Percentiles rank a stretch among this genome's conserved stretches.
These are phyloP conservation scores for Misopates orontium DNA, from an alignment of 257 asterid genomes.

Conservation along the genomic window DNA sequence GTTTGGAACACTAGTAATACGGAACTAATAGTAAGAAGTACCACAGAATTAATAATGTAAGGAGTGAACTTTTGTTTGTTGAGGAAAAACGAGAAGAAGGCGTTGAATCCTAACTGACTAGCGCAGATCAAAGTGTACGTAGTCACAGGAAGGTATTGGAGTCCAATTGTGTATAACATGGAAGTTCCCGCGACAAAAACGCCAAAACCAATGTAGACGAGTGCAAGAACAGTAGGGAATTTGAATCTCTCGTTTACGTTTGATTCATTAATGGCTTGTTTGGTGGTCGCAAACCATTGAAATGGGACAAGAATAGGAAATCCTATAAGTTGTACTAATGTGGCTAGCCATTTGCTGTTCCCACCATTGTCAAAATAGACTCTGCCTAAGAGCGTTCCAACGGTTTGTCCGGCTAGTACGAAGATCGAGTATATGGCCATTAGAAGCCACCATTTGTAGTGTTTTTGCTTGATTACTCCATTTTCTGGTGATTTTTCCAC, in stretches of 20 bases:
- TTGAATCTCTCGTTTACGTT: not conserved
- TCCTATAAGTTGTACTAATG: slow-evolving; percentile 56
- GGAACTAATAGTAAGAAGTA: slow-evolving; percentile 58
- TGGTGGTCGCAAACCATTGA: slow-evolving; percentile 31
- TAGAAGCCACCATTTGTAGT: slow-evolving; percentile 62
- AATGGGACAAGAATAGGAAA: slow-evolving; percentile 72
- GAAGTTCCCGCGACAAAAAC: slow-evolving; percentile 37
- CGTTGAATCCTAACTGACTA: slow-evolving; percentile 64
- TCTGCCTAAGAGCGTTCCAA: slow-evolving; percentile 57
- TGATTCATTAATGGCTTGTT: not conserved
- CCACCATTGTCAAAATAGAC: slow-evolving; percentile 77
- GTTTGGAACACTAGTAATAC: slow-evolving; percentile 52
- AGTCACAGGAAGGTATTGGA: slow-evolving; percentile 56
- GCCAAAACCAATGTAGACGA: slow-evolving; percentile 43
- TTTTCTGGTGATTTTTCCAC: slow-evolving; percentile 11
- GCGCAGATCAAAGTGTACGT: slow-evolving; percentile 59
- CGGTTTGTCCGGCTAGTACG: slow-evolving; percentile 54
- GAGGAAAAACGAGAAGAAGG: slow-evolving; percentile 62
- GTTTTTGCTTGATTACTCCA: slow-evolving; percentile 12
- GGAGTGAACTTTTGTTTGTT: slow-evolving; percentile 69
- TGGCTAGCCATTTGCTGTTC: slow-evolving; percentile 65
- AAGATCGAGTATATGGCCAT: slow-evolving; percentile 42
- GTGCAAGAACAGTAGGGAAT: slow-evolving; percentile 25
- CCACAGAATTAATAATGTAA: slow-evolving; percentile 55
- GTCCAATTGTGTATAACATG: slow-evolving; percentile 53